Conservation (phyloP, 1,139 yeast genomes). For the Candida tropicalis region DNA sequence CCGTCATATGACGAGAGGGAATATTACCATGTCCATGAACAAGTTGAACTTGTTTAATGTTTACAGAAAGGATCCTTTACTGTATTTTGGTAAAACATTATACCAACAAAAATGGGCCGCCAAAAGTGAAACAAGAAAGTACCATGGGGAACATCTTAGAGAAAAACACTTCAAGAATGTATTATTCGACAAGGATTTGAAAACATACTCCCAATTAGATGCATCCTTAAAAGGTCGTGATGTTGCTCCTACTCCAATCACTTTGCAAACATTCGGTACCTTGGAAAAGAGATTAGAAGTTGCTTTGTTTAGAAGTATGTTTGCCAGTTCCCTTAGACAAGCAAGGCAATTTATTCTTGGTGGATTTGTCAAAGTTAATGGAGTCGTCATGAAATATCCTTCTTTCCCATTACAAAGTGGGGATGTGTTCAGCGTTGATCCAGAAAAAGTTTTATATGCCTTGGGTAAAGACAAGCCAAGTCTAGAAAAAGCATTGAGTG, state of each 20-base stretch:
- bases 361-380: constrained; percentile 87
- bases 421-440: constrained; percentile 82
- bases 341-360: constrained; percentile 86
- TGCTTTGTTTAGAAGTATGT: constrained; percentile 88
- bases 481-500: constrained; percentile 61
- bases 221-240: constrained; percentile 68
- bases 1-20: constrained; percentile 66
- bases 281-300: constrained; percentile 87
- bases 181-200: constrained; percentile 69
- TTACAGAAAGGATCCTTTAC: constrained; percentile 63
- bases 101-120: constrained; percentile 93
- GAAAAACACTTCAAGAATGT: constrained; percentile 76
- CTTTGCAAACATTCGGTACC: constrained; percentile 85
- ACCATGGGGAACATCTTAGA: constrained; percentile 92
- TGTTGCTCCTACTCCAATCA: constrained; percentile 71
- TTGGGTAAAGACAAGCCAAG: constrained; percentile 85
- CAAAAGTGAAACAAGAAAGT: constrained; percentile 89
- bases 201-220: constrained; percentile 84
- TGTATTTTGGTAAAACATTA: constrained; percentile 58
- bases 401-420: constrained; percentile 80
- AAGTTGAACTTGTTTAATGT: constrained; percentile 88
- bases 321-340: constrained; percentile 92
- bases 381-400: constrained; percentile 75
- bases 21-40: constrained; percentile 90
- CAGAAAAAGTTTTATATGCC: constrained; percentile 84